phyloP scores from a whole-genome alignment of 306 rosid genomes.

The Sindora glabra region DNA sequence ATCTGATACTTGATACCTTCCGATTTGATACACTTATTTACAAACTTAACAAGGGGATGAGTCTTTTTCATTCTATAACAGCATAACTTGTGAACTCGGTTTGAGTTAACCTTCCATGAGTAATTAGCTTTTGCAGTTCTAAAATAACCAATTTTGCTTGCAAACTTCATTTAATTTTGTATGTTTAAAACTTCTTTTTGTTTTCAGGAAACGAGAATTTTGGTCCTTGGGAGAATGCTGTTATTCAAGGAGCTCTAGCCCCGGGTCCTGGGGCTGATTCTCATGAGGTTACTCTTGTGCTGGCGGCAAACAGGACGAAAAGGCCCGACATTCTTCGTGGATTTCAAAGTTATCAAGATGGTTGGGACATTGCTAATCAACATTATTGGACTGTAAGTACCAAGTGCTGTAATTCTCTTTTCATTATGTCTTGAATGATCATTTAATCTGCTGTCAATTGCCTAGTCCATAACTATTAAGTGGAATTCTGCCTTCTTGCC shows the following conservation, averaged over 20 bases:
- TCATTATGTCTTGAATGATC: neutral
- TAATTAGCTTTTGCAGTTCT: neutral
- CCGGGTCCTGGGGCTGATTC: conserved; percentile 50
- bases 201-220: conserved; percentile 53
- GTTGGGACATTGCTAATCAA: conserved; percentile 75
- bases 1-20: neutral
- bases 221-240: conserved; percentile 69
- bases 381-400: conserved; percentile 97
- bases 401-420: conserved; percentile 20
- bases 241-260: conserved; percentile 43
- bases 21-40: neutral
- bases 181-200: neutral
- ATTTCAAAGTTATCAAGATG: conserved; percentile 57
- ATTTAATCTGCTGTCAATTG: conserved; percentile 4
- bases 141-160: neutral
- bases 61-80: neutral
- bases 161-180: neutral
- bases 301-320: conserved; percentile 77
- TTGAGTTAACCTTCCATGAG: neutral
- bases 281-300: conserved; percentile 43
- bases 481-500: neutral
- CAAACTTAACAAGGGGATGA: neutral
- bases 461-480: neutral
- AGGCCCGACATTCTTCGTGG: conserved; percentile 76
- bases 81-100: neutral